Evolutionary conservation across 2,329 filamentous ascomycete genomes (phyloP), one percentile per base, ranked within the genome.

Genomic region (Dothidotthia symphoricarpi): DNA sequence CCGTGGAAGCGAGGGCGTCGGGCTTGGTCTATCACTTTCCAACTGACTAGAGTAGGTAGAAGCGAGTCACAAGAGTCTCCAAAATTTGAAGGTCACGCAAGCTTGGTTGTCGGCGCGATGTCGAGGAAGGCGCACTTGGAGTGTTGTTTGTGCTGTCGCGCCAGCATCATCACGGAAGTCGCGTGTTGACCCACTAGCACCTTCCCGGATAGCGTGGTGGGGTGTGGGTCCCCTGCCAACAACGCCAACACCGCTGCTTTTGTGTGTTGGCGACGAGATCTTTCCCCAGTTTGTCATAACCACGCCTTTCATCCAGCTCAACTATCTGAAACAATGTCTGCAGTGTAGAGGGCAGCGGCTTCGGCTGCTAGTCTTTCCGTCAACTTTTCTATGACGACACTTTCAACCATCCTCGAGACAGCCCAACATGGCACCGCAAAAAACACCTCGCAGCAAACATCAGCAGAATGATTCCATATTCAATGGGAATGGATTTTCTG

Each of bases 371-470:
- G 58, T 68, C 66, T 66, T 47, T 53, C 52, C 57, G 58, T 62
- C 59, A 55, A 54, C 22, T 45, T 46, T 44, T 49, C 31, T 35
- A 51, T 53, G 57, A 61, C 58, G 63, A 53, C 55, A 53, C 54
- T 47, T 55, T 46, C 49, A 57, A 53, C 36, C 54, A 58, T 59
- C 51, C 41, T 59, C 56, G 51, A 63, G 59, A 58, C 62, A 60
- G 60, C 57, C 56, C 63, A 66, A 45, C 45, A 74, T 74, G 71
- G 70, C 70, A 55, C 70, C 71, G 41, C 59, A 62, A 40, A 73
- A 69, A 64, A 64, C 69, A 58, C 66, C 68, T 28, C 63, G 64
- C 61, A 69, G 66, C 30, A 69, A 64, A 52, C 49, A 39, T 24
- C 47, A 57, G 45, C 49, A 59, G 28, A 55, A 63, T 61, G 59